Evolutionary conservation across 208 protist species (phyloP), one percentile per base, ranked within the genome.

Genomic region (Leishmania amazonensis): DNA sequence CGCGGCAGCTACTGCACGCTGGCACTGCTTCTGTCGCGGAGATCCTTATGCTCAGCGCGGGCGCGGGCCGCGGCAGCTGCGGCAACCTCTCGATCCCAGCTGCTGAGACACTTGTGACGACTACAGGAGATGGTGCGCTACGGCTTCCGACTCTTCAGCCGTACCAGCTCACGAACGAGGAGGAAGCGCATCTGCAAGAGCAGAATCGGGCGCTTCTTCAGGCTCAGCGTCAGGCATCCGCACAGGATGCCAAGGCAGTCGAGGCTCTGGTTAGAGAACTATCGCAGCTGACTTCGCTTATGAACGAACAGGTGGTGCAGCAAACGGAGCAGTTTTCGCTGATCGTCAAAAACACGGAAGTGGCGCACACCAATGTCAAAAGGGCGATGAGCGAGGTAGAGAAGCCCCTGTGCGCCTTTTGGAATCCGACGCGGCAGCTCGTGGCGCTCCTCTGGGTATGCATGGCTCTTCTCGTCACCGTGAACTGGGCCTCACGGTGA

Each of bases 291-390:
- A 98, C 93, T 13, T 92, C 91, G 3, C 82, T 98, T 21, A 93
- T 96, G 87, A 98, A 91, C 78, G 93, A 96, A 73, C 84, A 91
- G 78, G 90, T 96, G 13, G 64, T 95, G 76, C 85, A 94, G 83
- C 95, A 98, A 81, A 91, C 85, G n/a, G 95, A 96, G 85, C 90
- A 96, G 78, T 93, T 98, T 47, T 89, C 87, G 19, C 86, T 96
- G 67, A 74, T 96, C 40, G 42, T 96, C 31, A 87, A 89, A 42
- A 96, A 98, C 81, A 95, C 93, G 24, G 87, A 90, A 49, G 68
- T 65, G 47, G 91, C 92, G 0, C 90, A 96, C 51, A 83, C 45
- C 0, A 90, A 94, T 58, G 88, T 96, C 78, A 70, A 90, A 24
- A 94, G 93, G 75, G 92, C 93, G 17, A 78, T 94, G 5, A 76